These are phyloP conservation scores for Lachnellula suecica DNA, from an alignment of 2,329 filamentous ascomycete genomes.

Conservation along the genomic window DNA sequence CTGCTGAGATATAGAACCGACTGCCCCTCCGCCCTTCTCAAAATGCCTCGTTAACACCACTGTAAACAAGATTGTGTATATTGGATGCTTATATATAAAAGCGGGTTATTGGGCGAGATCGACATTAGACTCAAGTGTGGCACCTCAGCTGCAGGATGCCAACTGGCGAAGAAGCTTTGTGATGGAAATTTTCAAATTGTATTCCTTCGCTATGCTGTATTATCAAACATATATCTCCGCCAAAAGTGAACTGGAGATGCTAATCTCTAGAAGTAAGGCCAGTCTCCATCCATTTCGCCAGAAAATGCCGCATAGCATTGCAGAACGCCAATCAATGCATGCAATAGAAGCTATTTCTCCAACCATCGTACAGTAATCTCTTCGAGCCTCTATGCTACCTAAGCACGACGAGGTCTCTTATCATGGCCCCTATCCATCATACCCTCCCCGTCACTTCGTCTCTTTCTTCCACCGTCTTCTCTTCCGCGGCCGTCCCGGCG, in stretches of 20 bases:
- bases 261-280: neutral
- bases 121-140: too few species aligned
- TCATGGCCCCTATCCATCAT: conserved; percentile 33
- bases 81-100: too few species aligned
- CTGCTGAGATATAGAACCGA: too few species aligned
- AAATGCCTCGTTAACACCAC: too few species aligned
- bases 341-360: conserved; percentile 6
- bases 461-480: conserved; percentile 26
- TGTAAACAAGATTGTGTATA: too few species aligned
- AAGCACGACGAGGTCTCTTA: conserved; percentile 27
- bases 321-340: conserved; percentile 2
- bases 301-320: conserved; percentile 10
- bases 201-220: neutral
- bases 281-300: conserved; percentile 13
- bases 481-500: conserved; percentile 13
- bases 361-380: conserved; percentile 16
- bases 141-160: too few species aligned
- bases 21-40: too few species aligned
- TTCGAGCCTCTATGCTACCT: conserved; percentile 1
- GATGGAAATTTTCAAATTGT: neutral
- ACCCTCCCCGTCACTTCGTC: conserved; percentile 30
- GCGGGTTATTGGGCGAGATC: too few species aligned
- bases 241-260: neutral
- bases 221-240: neutral
- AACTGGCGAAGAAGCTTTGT: too few species aligned